Evolutionary conservation across 441 rosid species (phyloP), one percentile per base, ranked within the genome.

Genomic region (Omphalea diandra): DNA sequence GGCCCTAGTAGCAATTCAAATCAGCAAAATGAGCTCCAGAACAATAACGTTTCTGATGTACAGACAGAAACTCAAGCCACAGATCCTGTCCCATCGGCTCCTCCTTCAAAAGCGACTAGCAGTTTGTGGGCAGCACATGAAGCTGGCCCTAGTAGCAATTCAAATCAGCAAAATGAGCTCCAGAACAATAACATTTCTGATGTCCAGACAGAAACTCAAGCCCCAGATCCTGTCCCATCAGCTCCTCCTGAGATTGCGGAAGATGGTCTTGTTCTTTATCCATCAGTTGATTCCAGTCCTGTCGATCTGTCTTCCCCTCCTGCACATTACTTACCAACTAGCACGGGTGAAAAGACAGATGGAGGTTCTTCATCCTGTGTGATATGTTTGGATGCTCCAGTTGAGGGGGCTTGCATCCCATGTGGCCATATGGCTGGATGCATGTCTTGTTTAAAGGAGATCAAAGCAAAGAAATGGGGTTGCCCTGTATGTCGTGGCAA

Each of bases 391-490:
- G 99, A 94, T 75, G 97, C 99, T 71, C 94, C 93, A 2, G 83
- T 89, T 14, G 90, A 94, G 77, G 98, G 93, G 6, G 99, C 89
- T 6, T 94, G 97, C 57, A 84, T 92, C 22, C 99, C 98, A 9
- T 94, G 99, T 63, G 99, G 99, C 41, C 99, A 94, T 79, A 91
- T 92, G 73, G 97, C 90, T 0, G 99, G 99, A 33, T 94, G 99
- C 69, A 87, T 94, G 91, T 80, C 98, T 58, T 92, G 97, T 80
- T 75, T 94, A 79, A 87, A 83, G 11, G 95, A 94, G 86, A 71
- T 94, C 83, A 87, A 84, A 79, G 79, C 86, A 75, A 92, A 92
- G 81, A 89, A 94, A 69, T 86, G 93, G 91, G 97, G 98, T 67
- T 92, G 97, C 85, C 98, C 98, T 0, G 91, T 94, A 9, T 91